These are phyloP conservation scores for Acanthamoeba lenticulata DNA, from an alignment of 208 protist genomes.

Conservation along the genomic window DNA sequence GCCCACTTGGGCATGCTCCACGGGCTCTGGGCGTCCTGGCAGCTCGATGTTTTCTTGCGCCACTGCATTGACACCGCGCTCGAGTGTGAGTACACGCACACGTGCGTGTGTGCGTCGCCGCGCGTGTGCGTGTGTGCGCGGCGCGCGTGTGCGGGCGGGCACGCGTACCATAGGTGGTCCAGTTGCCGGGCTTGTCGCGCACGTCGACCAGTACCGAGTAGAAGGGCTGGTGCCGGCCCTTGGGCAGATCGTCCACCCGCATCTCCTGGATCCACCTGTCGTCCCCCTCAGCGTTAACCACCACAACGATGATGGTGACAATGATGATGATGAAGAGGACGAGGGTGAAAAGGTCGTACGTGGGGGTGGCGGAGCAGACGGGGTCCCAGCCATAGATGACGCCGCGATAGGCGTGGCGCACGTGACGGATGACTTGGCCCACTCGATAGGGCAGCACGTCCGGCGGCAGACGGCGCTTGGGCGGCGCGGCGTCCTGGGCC, in stretches of 20 bases:
- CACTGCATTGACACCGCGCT: too few species aligned
- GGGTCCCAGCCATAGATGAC: slow-evolving; percentile 2
- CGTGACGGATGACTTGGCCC: background rate
- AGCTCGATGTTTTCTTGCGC: slow-evolving; percentile 1
- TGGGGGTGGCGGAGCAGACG: background rate
- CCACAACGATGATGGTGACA: background rate
- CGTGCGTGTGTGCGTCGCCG: too few species aligned
- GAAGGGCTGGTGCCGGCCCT: background rate
- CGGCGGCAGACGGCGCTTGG: background rate
- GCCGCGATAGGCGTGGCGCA: background rate
- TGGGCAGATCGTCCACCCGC: background rate
- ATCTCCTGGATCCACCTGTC: background rate
- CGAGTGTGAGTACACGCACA: too few species aligned
- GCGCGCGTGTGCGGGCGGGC: background rate
- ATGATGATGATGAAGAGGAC: background rate
- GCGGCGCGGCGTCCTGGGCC: background rate
- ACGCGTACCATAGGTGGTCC: background rate
- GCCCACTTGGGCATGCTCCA: background rate
- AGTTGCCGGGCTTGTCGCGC: slow-evolving; percentile 24
- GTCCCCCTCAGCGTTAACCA: background rate
- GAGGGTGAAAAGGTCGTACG: background rate
- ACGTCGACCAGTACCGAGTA: background rate
- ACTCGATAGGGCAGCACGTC: background rate
- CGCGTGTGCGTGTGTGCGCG: background rate
- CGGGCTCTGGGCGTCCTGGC: background rate